Conservation (phyloP, 768 basidiomycete genomes). For the Leccinum subgranulosum region DNA sequence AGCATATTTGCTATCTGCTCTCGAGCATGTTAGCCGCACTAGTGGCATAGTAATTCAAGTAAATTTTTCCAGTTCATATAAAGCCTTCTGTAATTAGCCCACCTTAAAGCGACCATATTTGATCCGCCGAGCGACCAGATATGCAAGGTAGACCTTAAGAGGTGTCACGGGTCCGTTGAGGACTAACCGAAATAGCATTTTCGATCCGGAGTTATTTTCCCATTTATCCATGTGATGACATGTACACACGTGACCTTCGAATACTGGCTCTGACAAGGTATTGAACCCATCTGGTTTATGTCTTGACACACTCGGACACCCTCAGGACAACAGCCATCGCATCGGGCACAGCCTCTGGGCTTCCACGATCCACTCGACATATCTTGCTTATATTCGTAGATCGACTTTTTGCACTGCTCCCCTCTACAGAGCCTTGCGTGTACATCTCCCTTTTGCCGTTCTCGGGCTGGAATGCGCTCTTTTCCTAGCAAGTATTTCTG, state of each 20-base stretch:
- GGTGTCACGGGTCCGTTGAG: background rate
- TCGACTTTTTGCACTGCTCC: slow-evolving; percentile 8
- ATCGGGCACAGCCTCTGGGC: slow-evolving; percentile 7
- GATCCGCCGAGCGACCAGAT: background rate
- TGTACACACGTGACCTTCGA: slow-evolving; percentile 19
- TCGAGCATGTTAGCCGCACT: background rate
- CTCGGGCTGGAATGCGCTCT: slow-evolving; percentile 23
- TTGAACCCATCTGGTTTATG: slow-evolving; percentile 21
- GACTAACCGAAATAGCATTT: background rate
- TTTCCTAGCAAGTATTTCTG: slow-evolving; percentile 7
- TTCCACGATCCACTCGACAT: slow-evolving; percentile 6
- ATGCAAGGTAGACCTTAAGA: background rate
- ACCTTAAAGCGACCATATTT: background rate
- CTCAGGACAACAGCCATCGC: slow-evolving; percentile 7
- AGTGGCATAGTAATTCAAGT: background rate
- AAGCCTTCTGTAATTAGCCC: background rate
- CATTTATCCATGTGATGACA: slow-evolving; percentile 8
- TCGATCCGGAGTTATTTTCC: slow-evolving; percentile 13
- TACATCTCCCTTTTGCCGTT: slow-evolving; percentile 12
- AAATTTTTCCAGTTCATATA: background rate
- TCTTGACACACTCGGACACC: slow-evolving; percentile 16
- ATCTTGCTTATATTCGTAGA: slow-evolving; percentile 25
- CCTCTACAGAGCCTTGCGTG: slow-evolving; percentile 7
- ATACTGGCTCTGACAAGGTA: slow-evolving; percentile 14
- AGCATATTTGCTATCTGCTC: too few relatives aligned